phyloP scores from a whole-genome alignment of 2,329 filamentous ascomycete genomes.

The Grosmannia clavigera region DNA sequence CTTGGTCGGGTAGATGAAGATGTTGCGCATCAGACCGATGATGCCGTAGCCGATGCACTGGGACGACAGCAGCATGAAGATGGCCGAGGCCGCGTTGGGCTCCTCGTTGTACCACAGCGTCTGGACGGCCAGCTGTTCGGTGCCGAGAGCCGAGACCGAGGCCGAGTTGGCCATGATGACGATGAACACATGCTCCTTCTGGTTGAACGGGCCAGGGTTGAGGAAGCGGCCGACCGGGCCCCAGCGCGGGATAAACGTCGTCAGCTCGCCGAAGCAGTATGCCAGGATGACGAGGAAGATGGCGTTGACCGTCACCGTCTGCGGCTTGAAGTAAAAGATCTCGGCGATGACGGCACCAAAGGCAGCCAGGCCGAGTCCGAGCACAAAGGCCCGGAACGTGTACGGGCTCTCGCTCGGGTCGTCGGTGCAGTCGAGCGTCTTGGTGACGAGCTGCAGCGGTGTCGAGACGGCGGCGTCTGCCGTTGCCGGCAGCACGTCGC shows the following conservation, averaged over 20 bases:
- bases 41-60: slow-evolving; percentile 37
- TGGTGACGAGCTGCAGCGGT: background rate
- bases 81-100: slow-evolving; percentile 24
- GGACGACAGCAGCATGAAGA: slow-evolving; percentile 34
- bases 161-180: slow-evolving; percentile 13
- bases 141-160: slow-evolving; percentile 14
- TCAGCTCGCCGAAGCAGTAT: slow-evolving; percentile 25
- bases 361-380: slow-evolving; percentile 15
- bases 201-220: slow-evolving; percentile 16
- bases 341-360: slow-evolving; percentile 27
- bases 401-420: background rate
- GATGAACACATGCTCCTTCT: slow-evolving; percentile 14
- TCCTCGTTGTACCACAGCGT: slow-evolving; percentile 31
- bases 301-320: slow-evolving; percentile 28
- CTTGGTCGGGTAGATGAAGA: slow-evolving; percentile 33
- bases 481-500: background rate
- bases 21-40: slow-evolving; percentile 31
- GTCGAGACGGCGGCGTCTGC: background rate
- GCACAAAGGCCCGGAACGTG: background rate
- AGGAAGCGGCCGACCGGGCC: slow-evolving; percentile 19
- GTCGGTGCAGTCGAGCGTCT: background rate
- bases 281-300: slow-evolving; percentile 32
- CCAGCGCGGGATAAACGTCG: slow-evolving; percentile 19
- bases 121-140: slow-evolving; percentile 31
- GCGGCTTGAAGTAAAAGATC: slow-evolving; percentile 36